Percentiles rank a stretch among this genome's conserved stretches.
Conservation (phyloP, 345 rosid genomes). For the Salix dunnii region DNA sequence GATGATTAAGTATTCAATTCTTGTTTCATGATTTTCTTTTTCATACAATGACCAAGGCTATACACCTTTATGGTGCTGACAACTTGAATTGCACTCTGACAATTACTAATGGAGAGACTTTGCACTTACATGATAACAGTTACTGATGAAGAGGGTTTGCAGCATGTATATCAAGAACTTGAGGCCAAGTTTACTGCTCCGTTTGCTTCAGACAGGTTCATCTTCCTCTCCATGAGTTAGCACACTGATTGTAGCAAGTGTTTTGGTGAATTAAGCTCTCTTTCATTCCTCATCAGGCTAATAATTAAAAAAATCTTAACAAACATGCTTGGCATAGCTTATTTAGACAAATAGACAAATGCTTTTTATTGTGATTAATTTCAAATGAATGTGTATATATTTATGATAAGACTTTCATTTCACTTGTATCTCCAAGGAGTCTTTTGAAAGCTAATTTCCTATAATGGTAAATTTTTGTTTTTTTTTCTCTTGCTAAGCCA, state of each 20-base stretch:
- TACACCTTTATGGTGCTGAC: conserved; percentile 16
- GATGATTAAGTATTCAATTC: conserved; percentile 21
- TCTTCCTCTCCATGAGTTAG: background rate
- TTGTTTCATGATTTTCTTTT: conserved; percentile 5
- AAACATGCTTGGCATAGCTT: background rate
- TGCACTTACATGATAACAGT: conserved; percentile 41
- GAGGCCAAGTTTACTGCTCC: conserved; percentile 69
- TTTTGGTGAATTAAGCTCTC: background rate
- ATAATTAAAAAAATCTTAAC: background rate
- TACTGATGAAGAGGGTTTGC: conserved; percentile 82
- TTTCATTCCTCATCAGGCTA: background rate
- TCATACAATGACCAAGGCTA: conserved; percentile 18
- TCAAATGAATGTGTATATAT: background rate
- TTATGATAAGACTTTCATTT: background rate
- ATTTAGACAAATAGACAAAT: background rate
- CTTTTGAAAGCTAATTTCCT: background rate
- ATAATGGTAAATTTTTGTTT: too few relatives aligned
- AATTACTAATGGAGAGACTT: conserved; percentile 70
- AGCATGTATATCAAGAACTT: conserved; percentile 73
- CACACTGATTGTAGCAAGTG: background rate
- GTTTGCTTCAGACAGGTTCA: conserved; percentile 55
- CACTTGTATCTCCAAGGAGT: background rate
- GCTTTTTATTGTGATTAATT: background rate
- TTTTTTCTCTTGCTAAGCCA: background rate
- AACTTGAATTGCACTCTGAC: conserved; percentile 25